Base-by-base conservation (phyloP, 495 filamentous ascomycete genomes). In the Pyronema domesticum region DNA sequence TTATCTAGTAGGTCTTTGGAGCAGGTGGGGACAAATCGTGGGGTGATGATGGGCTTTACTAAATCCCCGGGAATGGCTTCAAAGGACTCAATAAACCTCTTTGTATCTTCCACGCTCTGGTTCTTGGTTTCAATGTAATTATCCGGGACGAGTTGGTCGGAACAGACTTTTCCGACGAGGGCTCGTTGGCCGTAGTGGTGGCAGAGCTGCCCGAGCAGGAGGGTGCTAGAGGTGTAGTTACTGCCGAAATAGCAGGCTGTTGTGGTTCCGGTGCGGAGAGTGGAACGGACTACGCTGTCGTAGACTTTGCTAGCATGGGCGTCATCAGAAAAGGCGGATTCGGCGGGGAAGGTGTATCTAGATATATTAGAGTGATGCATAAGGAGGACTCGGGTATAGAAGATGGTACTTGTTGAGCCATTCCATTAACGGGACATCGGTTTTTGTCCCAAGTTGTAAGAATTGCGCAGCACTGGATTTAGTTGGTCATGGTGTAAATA, bases 211-310 rank as follows among this genome's bases (percentile, higher is more conserved):
- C 79, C 79, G 7, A 84, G 73, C 40, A 80, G 73, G 17, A 72
- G 71, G 3, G 77, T 78, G 4, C 77, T 79, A 7, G 72, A 68
- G 2, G 69, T 70, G 57, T 84, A 79, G 1, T 74, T 66, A 0
- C 76, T 80, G 8, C 72, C 77, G 58, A 82, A 83, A 64, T 83
- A 83, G 6, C 73, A 72, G 0, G 80, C 80, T 0, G 76, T 82
- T 1, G 81, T 84, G 56, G 79, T 73, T 8, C 80, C 81, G 55
- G 81, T 78, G 15, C 71, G 69, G 4, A 84, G 69, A 42, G 79
- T 71, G 3, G 77, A 77, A 0, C 71, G 63, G 7, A 84, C 74
- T 55, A 76, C 76, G 15, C 62, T 56, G 1, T 68, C 52, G 58
- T 82, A 83, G 51, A 76, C 68, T 15, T 63, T 61, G 6, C 60